Evolutionary conservation across 345 rosid genomes (phyloP), one percentile per base, ranked within the genome.

Genomic region (Lumnitzera racemosa): DNA sequence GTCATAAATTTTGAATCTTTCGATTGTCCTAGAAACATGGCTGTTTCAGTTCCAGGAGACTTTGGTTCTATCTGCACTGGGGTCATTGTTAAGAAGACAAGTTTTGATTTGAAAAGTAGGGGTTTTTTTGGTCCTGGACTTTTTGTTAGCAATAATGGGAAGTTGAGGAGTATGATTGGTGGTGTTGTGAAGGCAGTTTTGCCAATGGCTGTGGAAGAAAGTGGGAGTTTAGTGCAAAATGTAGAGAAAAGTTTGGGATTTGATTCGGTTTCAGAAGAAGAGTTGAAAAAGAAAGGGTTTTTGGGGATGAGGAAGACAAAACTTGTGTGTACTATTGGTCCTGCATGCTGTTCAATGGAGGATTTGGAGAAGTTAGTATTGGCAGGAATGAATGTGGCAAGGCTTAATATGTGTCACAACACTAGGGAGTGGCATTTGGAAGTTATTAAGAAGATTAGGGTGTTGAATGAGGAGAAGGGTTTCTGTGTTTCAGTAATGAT

Each of bases 371-470:
- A 72, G 56, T 29, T 85, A 75, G 88, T 88, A 20, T 17, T 58
- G 49, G 83, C 78, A 63, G 91, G 91, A 47, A 85, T 85, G 91
- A 80, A 85, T 68, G 91, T 85, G 57, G 91, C 88, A 15, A 73
- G 91, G 80, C 80, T 85, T 46, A 85, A 82, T 55, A 78, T 81
- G 87, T 86, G 92, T 67, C 92, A 86, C 57, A 86, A 81, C 75
- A 68, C 83, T 0, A 69, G 85, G 75, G 80, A 81, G 24, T 86
- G 92, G 92, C 89, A 86, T 51, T 58, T 57, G 14, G 82, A 83
- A 71, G 85, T 83, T 49, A 76, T 86, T 56, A 71, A 76, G 78
- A 83, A 70, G 63, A 81, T 83, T 65, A 83, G 74, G 75, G 65
- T 24, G 67, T 68, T 86, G 72, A 86, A 81, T 62, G 59, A 61